A percentile compares a stretch with the other conserved stretches of the same genome.
Evolutionary conservation across 148 eudicot species (phyloP).

Genomic region (Cornus controversa): DNA sequence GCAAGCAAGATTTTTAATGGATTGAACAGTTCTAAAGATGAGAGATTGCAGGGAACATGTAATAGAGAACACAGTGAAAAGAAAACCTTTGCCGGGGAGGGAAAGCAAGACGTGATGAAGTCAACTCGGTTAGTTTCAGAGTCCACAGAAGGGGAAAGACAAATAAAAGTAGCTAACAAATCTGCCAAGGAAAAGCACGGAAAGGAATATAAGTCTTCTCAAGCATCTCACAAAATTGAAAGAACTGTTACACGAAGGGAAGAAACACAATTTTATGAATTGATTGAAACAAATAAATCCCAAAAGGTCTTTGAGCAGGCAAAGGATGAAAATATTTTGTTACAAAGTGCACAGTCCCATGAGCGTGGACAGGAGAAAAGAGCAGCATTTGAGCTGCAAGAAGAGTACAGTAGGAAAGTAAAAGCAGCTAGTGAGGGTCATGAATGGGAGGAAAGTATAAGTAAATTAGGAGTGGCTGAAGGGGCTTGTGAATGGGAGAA

Average conservation of each 20-base stretch:
- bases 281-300: conserved; percentile 39
- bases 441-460: conserved; percentile 12
- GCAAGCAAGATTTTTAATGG: conserved; percentile 13
- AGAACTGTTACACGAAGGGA: conserved; percentile 62
- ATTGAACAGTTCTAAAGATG: conserved; percentile 25
- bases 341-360: conserved; percentile 1
- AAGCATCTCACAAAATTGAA: conserved; percentile 36
- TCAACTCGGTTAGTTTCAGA: conserved; percentile 26
- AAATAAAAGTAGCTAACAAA: conserved; percentile 17
- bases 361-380: conserved; percentile 10
- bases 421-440: conserved; percentile 23
- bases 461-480: conserved; percentile 7
- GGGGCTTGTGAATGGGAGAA: conserved; percentile 9
- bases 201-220: conserved; percentile 25
- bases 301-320: conserved; percentile 11
- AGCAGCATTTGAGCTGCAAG: conserved; percentile 26
- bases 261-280: conserved; percentile 62
- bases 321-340: conserved; percentile 8
- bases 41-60: conserved; percentile 25
- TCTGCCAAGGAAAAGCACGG: conserved; percentile 26
- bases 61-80: conserved; percentile 25
- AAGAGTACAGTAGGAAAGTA: conserved; percentile 11
- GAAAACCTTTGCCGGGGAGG: conserved; percentile 27
- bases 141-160: conserved; percentile 22
- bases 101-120: conserved; percentile 25